phyloP scores from a whole-genome alignment of 2,329 filamentous ascomycete genomes.

The Exophiala sp. region DNA sequence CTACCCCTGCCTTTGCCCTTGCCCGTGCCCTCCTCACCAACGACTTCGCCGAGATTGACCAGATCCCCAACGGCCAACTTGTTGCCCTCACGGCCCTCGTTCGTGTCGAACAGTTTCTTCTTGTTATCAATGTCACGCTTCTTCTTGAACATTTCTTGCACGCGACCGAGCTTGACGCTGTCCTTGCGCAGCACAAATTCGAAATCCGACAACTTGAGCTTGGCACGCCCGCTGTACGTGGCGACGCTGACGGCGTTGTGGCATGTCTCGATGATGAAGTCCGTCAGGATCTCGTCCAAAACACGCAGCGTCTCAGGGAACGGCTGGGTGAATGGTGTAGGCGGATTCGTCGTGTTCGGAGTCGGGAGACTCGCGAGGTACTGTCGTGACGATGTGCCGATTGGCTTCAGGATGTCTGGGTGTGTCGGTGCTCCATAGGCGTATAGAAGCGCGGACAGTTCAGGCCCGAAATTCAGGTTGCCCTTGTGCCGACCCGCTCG shows the following conservation, averaged over 20 bases:
- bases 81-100: conserved; percentile 20
- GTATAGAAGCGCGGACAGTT: conserved; percentile 54
- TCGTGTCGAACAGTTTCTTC: conserved; percentile 60
- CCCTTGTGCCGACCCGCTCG: conserved; percentile 73
- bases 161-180: conserved; percentile 75
- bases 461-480: conserved; percentile 71
- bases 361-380: conserved; percentile 22
- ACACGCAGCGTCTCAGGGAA: conserved; percentile 78
- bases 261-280: conserved; percentile 91
- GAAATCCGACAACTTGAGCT: conserved; percentile 98
- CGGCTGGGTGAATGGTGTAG: conserved; percentile 69
- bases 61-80: conserved; percentile 25
- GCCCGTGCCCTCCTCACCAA: conserved; percentile 29
- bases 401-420: conserved; percentile 30
- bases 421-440: conserved; percentile 42
- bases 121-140: conserved; percentile 80
- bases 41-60: conserved; percentile 27
- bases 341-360: conserved; percentile 39
- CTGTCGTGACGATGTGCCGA: conserved; percentile 13
- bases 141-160: conserved; percentile 83
- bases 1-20: conserved; percentile 27
- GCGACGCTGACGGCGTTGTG: conserved; percentile 83
- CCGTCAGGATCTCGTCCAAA: conserved; percentile 91
- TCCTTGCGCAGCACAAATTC: conserved; percentile 88
- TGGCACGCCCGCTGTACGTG: conserved; percentile 79